Conservation (phyloP, 345 rosid genomes). For the Citrus trifoliata region DNA sequence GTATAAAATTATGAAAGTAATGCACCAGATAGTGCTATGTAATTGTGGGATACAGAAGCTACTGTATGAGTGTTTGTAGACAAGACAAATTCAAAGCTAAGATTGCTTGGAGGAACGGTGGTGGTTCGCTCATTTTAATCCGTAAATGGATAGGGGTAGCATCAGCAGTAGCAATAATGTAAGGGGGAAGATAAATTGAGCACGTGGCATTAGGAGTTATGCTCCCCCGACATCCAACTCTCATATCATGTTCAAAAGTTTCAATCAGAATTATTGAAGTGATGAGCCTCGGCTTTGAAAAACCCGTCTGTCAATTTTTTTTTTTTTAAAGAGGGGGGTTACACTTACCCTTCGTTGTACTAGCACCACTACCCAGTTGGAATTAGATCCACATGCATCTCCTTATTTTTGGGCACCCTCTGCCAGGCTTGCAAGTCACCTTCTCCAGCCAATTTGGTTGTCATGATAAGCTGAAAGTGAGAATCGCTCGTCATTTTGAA, state of each 20-base stretch:
- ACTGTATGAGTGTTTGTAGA: not conserved
- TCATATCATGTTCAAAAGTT: not conserved
- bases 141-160: not conserved
- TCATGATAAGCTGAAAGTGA: not conserved
- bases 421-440: constrained; percentile 29
- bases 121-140: not conserved
- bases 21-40: no score
- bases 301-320: not conserved
- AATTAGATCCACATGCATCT: constrained; percentile 25
- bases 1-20: no score
- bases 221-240: constrained; percentile 12
- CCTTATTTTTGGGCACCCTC: constrained; percentile 6
- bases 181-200: not conserved
- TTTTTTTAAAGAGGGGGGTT: not conserved
- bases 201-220: constrained; percentile 2
- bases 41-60: no score
- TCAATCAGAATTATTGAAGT: constrained; percentile 17
- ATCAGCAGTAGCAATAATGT: not conserved
- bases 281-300: not conserved
- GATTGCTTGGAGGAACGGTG: not conserved
- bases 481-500: not conserved
- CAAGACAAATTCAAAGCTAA: not conserved
- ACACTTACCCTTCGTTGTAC: not conserved
- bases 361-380: not conserved
- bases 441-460: constrained; percentile 7